Base-by-base conservation (phyloP, 2,329 filamentous ascomycete species). In the Fusarium pseudocircinatum region DNA sequence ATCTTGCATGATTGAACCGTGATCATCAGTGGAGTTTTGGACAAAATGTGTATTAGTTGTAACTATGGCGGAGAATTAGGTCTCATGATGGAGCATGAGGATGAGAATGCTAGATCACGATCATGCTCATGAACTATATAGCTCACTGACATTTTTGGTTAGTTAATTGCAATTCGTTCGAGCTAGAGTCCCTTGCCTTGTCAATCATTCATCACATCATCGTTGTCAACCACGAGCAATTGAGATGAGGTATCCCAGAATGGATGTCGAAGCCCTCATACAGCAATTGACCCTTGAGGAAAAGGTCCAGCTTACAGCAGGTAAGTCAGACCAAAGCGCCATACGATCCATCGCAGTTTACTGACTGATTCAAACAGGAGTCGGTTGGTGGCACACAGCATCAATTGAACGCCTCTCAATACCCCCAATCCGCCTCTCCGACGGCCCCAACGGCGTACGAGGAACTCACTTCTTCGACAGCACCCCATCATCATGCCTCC, bases 381-480 rank as follows among this genome's bases (percentile, higher is more conserved):
- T 62, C 0, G 60, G 60, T 0, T 62, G 60, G 60, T 62, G 74
- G 74, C 73, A 75, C 15, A 75, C 74, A 26, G 53, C 65, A 37
- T 10, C 67, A 13, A 66, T 75, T 37, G 61, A 67, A 13, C 62
- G 73, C 11, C 63, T 75, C 18, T 59, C 64, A 20, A 73, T 63
- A 11, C 56, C 61, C 7, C 37, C 56, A 20, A 61, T 63, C n/a
- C 61, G 61, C 18, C 15, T 63, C 4, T 61, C 74, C 14, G 74
- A 76, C 34, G 74, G 74, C 11, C 74, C 74, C 40, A 76, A 76
- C 32, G 74, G 74, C 4, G 69, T 76, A 4, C 50, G 74, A 16
- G 74, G 74, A 30, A 76, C 74, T 30, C 69, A 64, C 12, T 75
- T 76, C 60, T 76, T 76, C 46, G 71, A 75, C 47, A 75, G 74